These are phyloP conservation scores for Medicago arabica DNA, from an alignment of 306 rosid species.

Conservation along the genomic window DNA sequence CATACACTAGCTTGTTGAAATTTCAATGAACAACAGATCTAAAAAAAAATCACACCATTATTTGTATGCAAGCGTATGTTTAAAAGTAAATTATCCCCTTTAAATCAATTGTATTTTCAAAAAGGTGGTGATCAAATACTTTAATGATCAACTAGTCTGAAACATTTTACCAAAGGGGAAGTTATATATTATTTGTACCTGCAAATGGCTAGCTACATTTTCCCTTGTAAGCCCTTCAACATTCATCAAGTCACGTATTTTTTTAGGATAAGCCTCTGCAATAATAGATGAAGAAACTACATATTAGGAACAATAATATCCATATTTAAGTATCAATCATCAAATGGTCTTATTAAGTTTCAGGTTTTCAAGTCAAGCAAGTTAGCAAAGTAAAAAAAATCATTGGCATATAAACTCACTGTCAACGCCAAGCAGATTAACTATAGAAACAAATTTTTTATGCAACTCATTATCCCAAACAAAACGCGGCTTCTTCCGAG, in stretches of 20 bases:
- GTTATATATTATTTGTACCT: constrained; percentile 62
- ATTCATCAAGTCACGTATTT: constrained; percentile 85
- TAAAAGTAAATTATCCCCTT: too few relatives aligned
- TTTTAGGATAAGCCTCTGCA: constrained; percentile 90
- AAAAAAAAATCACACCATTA: background rate
- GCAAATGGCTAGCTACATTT: constrained; percentile 94
- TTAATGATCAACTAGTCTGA: too few relatives aligned
- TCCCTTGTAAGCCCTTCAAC: constrained; percentile 88
- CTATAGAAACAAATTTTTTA: constrained; percentile 71
- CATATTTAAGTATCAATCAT: background rate
- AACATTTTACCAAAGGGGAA: background rate
- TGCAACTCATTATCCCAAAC: constrained; percentile 80
- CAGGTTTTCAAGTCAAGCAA: constrained; percentile 24
- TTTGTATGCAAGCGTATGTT: too few relatives aligned
- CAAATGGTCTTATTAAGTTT: constrained; percentile 8
- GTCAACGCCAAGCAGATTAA: constrained; percentile 68
- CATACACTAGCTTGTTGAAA: background rate
- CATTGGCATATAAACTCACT: constrained; percentile 61
- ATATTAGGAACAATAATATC: constrained; percentile 27
- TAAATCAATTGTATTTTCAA: too few relatives aligned
- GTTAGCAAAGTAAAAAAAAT: constrained; percentile 15
- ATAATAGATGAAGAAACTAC: constrained; percentile 32
- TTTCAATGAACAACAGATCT: background rate
- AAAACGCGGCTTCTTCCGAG: constrained; percentile 71
- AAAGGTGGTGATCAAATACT: too few relatives aligned